Base-by-base conservation (phyloP, 2,329 filamentous ascomycete genomes). In the Pestalotiopsis sp. region DNA sequence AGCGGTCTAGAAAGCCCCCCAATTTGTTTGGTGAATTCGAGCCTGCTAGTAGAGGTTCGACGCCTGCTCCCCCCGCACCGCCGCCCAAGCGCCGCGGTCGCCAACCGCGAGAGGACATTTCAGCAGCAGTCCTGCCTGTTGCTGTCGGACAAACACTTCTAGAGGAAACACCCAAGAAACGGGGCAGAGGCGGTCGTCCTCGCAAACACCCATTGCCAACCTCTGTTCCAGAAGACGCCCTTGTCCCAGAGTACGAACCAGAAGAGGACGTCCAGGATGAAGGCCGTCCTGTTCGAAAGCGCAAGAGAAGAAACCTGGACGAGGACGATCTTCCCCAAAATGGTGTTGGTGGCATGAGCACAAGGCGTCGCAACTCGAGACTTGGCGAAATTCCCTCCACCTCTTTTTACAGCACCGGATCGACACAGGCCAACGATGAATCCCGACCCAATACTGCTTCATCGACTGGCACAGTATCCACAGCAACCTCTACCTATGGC, bases 1-100 rank as follows among this genome's bases (percentile, higher is more conserved):
- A 89, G 75, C 82, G 88, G 36, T 80, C 81, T n/a, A 82, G 86
- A 66, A 88, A 86, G 73, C 83, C 86, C 1, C 84, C 86, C 2
- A 82, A 82, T 63, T 72, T 85, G 11, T 85, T 86, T 58, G 86
- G 87, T 59, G 85, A 85, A 49, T 81, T 83, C 67, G 83, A 86
- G 69, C 83, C 85, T 56, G 78, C 80, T 65, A 88, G 86, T 72
- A 83, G 87, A 70, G 83, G 84, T 68, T 83, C 83, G 3, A 89
- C 86, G 13, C 87, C 87, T 1, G 82, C 69, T 38, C 78, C 75
- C 17, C 59, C 65, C 17, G 60, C 65, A 76, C 6, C 74, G 31
- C 72, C 73, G 12, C 74, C 75, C 65, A 74, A 73, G 56, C 76
- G 77, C 59, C 73, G 77, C 23, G 72, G 73, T 17, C 73, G 70